These are phyloP conservation scores for Clathrospora elynae DNA, from an alignment of 2,329 filamentous ascomycete genomes.

Conservation along the genomic window DNA sequence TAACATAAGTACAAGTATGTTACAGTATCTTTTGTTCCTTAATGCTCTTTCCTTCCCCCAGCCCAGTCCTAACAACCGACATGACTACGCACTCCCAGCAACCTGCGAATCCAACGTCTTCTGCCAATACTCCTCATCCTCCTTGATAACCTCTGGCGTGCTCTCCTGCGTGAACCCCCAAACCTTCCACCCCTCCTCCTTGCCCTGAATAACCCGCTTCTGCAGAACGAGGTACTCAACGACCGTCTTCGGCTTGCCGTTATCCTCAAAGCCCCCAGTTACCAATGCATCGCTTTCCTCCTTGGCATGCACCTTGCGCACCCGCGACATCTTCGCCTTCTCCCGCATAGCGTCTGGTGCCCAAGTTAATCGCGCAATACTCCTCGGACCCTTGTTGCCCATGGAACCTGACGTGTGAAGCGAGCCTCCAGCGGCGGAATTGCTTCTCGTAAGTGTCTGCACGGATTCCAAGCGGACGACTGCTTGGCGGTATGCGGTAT, in stretches of 20 bases:
- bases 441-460: constrained; percentile 21
- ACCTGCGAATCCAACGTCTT: constrained; percentile 27
- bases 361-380: constrained; percentile 7
- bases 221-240: constrained; percentile 70
- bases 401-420: no score
- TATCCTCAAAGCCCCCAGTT: constrained; percentile 1
- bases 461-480: constrained; percentile 33
- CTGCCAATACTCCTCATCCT: constrained; percentile 31
- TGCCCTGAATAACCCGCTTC: constrained; percentile 53
- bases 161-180: constrained; percentile 67
- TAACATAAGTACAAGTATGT: constrained; percentile 19
- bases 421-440: neutral
- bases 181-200: constrained; percentile 63
- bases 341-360: constrained; percentile 13
- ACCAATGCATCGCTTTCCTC: neutral
- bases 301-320: constrained; percentile 3
- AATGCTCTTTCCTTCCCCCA: neutral
- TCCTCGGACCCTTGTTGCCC: no score
- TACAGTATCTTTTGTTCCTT: constrained; percentile 18
- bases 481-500: constrained; percentile 33
- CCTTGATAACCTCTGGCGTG: constrained; percentile 28
- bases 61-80: neutral
- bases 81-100: constrained; percentile 6
- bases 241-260: constrained; percentile 41
- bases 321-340: constrained; percentile 7